Base-by-base conservation (phyloP, 2,329 filamentous ascomycete species). In the Exutisphaerella laricina region DNA sequence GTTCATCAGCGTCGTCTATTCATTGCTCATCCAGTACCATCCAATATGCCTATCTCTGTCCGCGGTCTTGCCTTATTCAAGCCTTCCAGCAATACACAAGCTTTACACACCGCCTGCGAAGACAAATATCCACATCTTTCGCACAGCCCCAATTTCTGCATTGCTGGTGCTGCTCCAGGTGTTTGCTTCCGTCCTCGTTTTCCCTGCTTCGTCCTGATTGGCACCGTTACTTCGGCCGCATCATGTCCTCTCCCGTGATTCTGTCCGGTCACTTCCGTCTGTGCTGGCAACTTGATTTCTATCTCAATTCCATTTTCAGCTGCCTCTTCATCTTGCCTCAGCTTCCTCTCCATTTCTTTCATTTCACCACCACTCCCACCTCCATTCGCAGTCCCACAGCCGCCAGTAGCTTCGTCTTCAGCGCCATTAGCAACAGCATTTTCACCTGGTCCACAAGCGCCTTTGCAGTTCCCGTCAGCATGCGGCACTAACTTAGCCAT, bases 61-160 rank as follows among this genome's bases (percentile, higher is more conserved):
- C 67, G 69, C 0, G 73, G 71, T 8, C 71, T 55, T 49, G 71
- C 78, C 58, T 92, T 96, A 62, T 98, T 98, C 35, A 98, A 66
- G 0, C 85, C 87, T 56, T 97, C 89, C 2, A 98, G 75, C 32
- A 98, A 70, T 49, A 82, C 84, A 63, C 92, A 98, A 0, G 92
- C 92, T 66, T 98, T 94, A 67, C 92, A 98, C 28, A 96, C 79
- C 21, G 79, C 78, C 65, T 98, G 92, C 57, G 89, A 96, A 2
- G 92, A 95, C 66, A 98, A 85, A 63, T 97, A 98, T 10, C 92
- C 92, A 57, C 92, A 98, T 39, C 79, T 82, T 58, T 83, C 79
- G 60, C 92, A 98, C 51, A 81, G 82, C 1, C 90, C 87, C 54
- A 96, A 76, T 10, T 82, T 81, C 64, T 90, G 86, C 57, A 79